Conservation (phyloP, 2,329 filamentous ascomycete genomes). For the Incumbomyces delicatus region DNA sequence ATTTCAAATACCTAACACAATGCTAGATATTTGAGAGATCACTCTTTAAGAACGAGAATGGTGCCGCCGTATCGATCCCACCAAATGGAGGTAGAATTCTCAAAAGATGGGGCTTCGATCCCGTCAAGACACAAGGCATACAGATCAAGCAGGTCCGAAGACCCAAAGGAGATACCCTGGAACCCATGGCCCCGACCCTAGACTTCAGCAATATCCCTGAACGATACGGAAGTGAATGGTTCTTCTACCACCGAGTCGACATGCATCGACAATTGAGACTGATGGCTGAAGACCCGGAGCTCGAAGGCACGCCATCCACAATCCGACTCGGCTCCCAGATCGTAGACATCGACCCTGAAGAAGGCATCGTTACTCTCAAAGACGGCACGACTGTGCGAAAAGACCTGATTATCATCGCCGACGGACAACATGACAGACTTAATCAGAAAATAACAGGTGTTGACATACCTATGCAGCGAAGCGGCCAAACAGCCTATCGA, state of each 20-base stretch:
- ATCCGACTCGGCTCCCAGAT: constrained; percentile 23
- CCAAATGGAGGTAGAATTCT: constrained; percentile 26
- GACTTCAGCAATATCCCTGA: constrained; percentile 16
- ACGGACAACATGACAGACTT: constrained; percentile 23
- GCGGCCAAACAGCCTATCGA: constrained; percentile 20
- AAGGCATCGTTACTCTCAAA: constrained; percentile 22
- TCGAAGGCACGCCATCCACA: constrained; percentile 13
- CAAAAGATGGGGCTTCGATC: constrained; percentile 22
- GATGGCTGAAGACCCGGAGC: constrained; percentile 21
- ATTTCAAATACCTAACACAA: background rate
- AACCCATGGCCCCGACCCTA: constrained; percentile 19
- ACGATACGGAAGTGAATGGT: constrained; percentile 21
- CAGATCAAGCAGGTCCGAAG: constrained; percentile 20
- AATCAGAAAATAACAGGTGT: constrained; percentile 19
- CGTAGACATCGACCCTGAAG: constrained; percentile 20
- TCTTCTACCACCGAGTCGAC: constrained; percentile 33
- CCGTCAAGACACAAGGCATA: constrained; percentile 19
- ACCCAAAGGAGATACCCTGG: constrained; percentile 20
- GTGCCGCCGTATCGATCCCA: constrained; percentile 25
- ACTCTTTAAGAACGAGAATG: constrained; percentile 26
- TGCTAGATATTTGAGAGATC: constrained; percentile 26
- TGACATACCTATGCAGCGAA: constrained; percentile 18
- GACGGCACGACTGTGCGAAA: constrained; percentile 24
- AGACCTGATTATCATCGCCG: constrained; percentile 31
- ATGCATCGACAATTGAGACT: constrained; percentile 30